phyloP scores from a whole-genome alignment of 2,329 filamentous ascomycete species.

The Xylaria polymorpha region DNA sequence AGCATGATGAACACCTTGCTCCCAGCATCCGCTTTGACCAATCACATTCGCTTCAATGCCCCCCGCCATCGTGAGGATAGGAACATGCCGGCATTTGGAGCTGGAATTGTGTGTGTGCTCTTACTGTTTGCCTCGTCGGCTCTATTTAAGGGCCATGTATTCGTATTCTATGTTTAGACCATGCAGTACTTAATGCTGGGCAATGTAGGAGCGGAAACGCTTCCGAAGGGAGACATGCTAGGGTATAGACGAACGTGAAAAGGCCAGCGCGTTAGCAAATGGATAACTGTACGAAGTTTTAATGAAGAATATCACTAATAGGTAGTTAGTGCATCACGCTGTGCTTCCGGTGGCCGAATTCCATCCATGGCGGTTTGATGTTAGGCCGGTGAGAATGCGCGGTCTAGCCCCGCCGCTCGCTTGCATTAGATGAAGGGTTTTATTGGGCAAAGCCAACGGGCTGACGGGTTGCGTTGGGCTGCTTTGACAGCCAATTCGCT shows the following conservation, averaged over 20 bases:
- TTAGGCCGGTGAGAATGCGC: conserved; percentile 7
- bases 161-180: not conserved
- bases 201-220: not conserved
- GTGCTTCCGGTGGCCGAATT: conserved; percentile 11
- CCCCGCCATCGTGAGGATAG: not conserved
- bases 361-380: conserved; percentile 20
- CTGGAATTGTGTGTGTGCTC: not conserved
- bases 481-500: conserved; percentile 15
- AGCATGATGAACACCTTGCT: not conserved
- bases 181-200: not conserved
- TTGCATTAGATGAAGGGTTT: conserved; percentile 11
- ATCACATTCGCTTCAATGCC: not conserved
- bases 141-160: not conserved
- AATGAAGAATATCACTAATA: conserved; percentile 2
- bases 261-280: not conserved
- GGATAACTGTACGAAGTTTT: not conserved
- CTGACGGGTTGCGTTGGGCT: conserved; percentile 14
- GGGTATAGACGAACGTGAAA: conserved; percentile 1
- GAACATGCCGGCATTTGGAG: not conserved
- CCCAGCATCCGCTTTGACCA: not conserved
- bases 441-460: conserved; percentile 9
- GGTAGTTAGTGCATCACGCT: not conserved
- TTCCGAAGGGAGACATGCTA: not conserved
- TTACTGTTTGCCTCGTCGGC: not conserved
- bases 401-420: conserved; percentile 4